Percentiles rank a stretch among this genome's conserved stretches.
phyloP scores from a whole-genome alignment of 2,329 filamentous ascomycete genomes.

The Fusarium oxysporum region DNA sequence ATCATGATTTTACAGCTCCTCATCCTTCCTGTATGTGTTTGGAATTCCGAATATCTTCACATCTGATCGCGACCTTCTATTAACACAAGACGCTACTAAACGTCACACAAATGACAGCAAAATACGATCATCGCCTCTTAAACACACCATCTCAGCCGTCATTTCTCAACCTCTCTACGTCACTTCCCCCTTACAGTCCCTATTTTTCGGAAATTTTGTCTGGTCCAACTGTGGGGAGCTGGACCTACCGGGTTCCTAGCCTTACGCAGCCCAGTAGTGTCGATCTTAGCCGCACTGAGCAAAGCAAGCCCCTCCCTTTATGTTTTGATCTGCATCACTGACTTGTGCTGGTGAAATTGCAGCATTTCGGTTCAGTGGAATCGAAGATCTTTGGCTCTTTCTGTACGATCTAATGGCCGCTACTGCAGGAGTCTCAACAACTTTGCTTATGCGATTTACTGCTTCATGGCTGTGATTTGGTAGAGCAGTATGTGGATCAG shows the following conservation, averaged over 20 bases:
- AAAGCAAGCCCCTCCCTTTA: not conserved
- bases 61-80: no score
- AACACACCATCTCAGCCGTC: not conserved
- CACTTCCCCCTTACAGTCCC: conserved; percentile 2
- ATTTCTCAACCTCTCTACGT: not conserved
- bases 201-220: not conserved
- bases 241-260: not conserved
- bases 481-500: not conserved
- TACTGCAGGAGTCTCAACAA: not conserved
- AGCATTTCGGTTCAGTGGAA: not conserved
- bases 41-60: not conserved
- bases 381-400: not conserved
- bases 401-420: not conserved
- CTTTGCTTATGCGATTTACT: not conserved
- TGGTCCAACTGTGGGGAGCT: not conserved
- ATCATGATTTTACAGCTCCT: not conserved
- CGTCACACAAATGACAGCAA: not conserved
- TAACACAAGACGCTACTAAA: no score
- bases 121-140: not conserved
- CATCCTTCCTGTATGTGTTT: no score
- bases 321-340: conserved; percentile 3
- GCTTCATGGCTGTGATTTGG: not conserved
- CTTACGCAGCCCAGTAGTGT: not conserved
- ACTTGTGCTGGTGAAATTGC: not conserved
- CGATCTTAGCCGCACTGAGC: not conserved